Conservation (phyloP, 345 rosid genomes). For the Mangifera indica region DNA sequence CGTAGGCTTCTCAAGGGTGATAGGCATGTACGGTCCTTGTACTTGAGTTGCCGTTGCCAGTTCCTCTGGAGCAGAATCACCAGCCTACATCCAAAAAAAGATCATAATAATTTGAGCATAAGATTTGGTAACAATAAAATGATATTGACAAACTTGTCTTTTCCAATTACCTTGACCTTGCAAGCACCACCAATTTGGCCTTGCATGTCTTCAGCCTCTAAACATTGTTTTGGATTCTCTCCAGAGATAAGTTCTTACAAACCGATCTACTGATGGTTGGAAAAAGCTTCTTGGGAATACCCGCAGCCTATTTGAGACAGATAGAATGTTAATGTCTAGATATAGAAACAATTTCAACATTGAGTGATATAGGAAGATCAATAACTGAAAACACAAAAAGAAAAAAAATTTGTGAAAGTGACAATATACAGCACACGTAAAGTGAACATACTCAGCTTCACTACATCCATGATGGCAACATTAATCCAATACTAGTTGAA, state of each 20-base stretch:
- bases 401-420: neutral
- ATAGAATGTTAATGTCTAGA: too few species aligned
- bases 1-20: conserved; percentile 45
- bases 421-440: neutral
- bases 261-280: conserved; percentile 74
- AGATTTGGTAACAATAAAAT: neutral
- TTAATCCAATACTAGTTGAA: neutral
- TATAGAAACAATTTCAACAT: neutral
- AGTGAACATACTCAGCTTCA: neutral
- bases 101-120: neutral
- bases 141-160: neutral
- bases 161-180: conserved; percentile 55
- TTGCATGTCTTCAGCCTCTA: conserved; percentile 90
- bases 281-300: conserved; percentile 78
- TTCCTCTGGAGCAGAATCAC: conserved; percentile 80
- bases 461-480: neutral
- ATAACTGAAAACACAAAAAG: neutral
- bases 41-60: conserved; percentile 76
- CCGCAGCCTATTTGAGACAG: conserved; percentile 53
- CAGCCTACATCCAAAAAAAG: conserved; percentile 47
- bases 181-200: conserved; percentile 76
- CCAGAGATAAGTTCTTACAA: conserved; percentile 68
- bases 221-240: conserved; percentile 70
- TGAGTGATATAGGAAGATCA: neutral
- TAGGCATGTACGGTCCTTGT: conserved; percentile 63